Evolutionary conservation across 2,329 filamentous ascomycete species (phyloP).

Genomic region (Kalmusia sp.): DNA sequence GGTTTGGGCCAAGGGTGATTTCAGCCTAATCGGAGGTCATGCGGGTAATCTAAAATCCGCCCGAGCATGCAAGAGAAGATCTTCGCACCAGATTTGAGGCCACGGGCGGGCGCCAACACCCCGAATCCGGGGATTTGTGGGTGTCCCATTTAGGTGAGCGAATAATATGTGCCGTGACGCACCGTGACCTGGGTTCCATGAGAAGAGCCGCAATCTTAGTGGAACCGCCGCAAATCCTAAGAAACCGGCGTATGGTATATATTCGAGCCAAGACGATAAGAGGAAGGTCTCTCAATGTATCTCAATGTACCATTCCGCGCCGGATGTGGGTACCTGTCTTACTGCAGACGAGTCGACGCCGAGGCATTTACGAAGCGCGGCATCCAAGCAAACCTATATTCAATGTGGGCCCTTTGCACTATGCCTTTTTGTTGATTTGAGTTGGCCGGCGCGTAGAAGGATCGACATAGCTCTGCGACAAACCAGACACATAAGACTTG

Average conservation of each 20-base stretch:
- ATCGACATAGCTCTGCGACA: too few species aligned
- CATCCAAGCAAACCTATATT: neutral
- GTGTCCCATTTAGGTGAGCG: slow-evolving; percentile 7
- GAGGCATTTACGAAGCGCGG: neutral
- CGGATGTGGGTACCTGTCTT: slow-evolving; percentile 10
- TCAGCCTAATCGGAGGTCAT: slow-evolving; percentile 37
- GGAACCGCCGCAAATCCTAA: slow-evolving; percentile 15
- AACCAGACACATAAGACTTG: too few species aligned
- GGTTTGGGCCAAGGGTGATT: slow-evolving; percentile 21
- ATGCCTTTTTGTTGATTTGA: neutral
- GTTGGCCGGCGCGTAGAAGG: too few species aligned
- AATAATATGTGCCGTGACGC: slow-evolving; percentile 17
- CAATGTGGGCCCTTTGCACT: neutral
- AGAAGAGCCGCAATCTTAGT: slow-evolving; percentile 30
- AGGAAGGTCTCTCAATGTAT: slow-evolving; percentile 27
- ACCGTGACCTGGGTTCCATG: slow-evolving; percentile 20
- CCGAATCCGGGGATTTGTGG: slow-evolving; percentile 19
- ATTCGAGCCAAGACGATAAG: slow-evolving; percentile 16
- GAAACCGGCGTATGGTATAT: slow-evolving; percentile 19
- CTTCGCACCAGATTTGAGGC: slow-evolving; percentile 8
- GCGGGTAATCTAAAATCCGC: slow-evolving; percentile 35
- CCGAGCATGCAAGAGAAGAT: slow-evolving; percentile 19
- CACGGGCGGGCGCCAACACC: slow-evolving; percentile 10
- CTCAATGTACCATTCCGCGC: slow-evolving; percentile 14
- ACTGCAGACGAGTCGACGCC: neutral